phyloP scores from a whole-genome alignment of 2,329 filamentous ascomycete species.

The Talaromyces sp. region DNA sequence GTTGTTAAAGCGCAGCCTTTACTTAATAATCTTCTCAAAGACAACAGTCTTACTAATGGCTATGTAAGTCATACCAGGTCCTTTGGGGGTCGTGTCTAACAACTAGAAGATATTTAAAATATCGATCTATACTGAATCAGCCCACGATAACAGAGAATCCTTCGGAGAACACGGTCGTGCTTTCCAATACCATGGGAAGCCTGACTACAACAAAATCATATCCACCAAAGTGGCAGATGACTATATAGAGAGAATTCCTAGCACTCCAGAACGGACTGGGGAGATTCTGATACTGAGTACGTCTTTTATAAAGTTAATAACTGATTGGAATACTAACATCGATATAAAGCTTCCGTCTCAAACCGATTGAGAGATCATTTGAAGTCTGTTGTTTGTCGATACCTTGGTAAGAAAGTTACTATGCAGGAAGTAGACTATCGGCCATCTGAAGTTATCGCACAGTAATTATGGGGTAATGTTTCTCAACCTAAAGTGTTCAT shows the following conservation, averaged over 20 bases:
- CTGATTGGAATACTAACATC: not conserved
- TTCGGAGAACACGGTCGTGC: constrained; percentile 23
- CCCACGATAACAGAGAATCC: not conserved
- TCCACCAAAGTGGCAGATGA: constrained; percentile 23
- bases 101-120: constrained; percentile 19
- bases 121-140: constrained; percentile 22
- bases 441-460: not conserved
- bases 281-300: constrained; percentile 8
- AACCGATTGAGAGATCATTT: not conserved
- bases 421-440: not conserved
- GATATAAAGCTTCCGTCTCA: constrained; percentile 2
- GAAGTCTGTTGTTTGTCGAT: not conserved
- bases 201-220: constrained; percentile 24
- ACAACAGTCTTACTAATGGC: constrained; percentile 26
- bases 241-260: constrained; percentile 22
- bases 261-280: constrained; percentile 21
- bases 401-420: not conserved
- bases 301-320: not conserved
- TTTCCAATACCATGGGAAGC: constrained; percentile 23
- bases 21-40: constrained; percentile 25
- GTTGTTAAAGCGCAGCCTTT: constrained; percentile 19
- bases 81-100: not conserved
- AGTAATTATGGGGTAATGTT: not conserved
- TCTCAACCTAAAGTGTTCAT: not conserved
- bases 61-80: constrained; percentile 24